Conservation (phyloP, 1,284 basidiomycete genomes). For the Tilletiopsis washingtonensis region DNA sequence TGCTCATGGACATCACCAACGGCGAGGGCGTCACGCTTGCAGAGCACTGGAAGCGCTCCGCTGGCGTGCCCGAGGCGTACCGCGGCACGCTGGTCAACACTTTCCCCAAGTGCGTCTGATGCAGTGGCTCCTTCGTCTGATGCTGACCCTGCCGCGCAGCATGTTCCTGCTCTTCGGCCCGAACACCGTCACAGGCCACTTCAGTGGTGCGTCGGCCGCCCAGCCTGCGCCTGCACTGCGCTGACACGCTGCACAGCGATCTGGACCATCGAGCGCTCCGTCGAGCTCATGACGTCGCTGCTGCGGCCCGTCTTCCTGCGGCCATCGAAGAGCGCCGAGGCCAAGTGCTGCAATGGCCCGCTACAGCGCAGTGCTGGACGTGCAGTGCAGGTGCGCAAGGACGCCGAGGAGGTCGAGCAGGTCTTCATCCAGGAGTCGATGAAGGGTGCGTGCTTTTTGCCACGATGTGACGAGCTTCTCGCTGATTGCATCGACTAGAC, state of each 20-base stretch:
- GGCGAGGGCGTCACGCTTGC: conserved; percentile 11
- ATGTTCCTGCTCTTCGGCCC: conserved; percentile 34
- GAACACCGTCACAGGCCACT: conserved; percentile 41
- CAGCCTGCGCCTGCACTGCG: no score
- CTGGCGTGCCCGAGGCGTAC: conserved; percentile 32
- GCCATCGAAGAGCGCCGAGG: not conserved
- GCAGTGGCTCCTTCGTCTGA: no score
- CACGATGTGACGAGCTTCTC: no score
- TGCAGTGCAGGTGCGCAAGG: conserved; percentile 14
- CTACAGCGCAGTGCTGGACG: conserved; percentile 3
- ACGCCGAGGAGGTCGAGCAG: conserved; percentile 38
- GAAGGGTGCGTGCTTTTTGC: no score
- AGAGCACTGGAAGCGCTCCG: conserved; percentile 35
- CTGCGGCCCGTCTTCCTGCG: not conserved
- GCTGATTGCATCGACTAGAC: no score
- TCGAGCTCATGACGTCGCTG: conserved; percentile 13
- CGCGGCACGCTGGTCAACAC: conserved; percentile 24
- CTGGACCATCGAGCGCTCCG: conserved; percentile 20
- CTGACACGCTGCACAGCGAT: no score
- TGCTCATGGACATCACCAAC: conserved; percentile 32
- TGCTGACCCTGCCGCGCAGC: no score
- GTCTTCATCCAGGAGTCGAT: conserved; percentile 36
- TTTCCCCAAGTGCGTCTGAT: no score
- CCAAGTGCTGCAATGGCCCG: not conserved
- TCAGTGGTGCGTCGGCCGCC: no score